Base-by-base conservation (phyloP, 495 filamentous ascomycete genomes). In the Neurospora intermedia region DNA sequence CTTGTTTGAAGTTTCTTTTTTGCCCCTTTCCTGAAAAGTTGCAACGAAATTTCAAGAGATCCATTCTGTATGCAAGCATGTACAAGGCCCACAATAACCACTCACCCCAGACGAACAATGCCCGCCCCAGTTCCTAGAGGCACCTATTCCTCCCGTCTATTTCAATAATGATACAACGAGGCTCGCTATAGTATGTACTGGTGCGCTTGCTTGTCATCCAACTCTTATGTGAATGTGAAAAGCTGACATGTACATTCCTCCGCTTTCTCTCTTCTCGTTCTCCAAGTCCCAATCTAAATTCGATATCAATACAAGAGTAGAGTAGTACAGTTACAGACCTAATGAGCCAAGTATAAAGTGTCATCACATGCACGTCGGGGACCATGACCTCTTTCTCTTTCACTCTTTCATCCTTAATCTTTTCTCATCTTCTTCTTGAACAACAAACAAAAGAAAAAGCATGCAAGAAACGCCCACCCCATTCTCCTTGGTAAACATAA, bases 221-320 rank as follows among this genome's bases (percentile, higher is more conserved):
- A 9, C 27, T 35, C 54, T 35, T 1, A 15, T 62, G 13, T 62
- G 6, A 2, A 31, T 31, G 20, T 23, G 46, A 54, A 54, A 20
- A 38, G 41, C 43, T 73, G 15, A 38, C 70, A 31, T 48, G 15
- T n/a, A 43, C 48, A 35, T 69, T 39, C 66, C 40, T 46, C 18
- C 59, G 70, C 35, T 74, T 41, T 75, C 46, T 41, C 48, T 38
- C 39, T 45, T 45, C n/a, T 69, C 54, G 45, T 48, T 43, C 66
- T 48, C 23, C 15, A 27, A 35, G 18, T 31, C 54, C 27, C 35
- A 18, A 1, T 15, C 54, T 41, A 9, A 16, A 31, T 38, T 66
- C 54, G 54, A 66, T 66, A 66, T 18, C 13, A 18, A 27, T 66
- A 35, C 54, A 66, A 66, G 54, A 66, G 15, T 66, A 66, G 54